phyloP scores from a whole-genome alignment of 768 basidiomycete species.

The Xerocomus spinulosus region DNA sequence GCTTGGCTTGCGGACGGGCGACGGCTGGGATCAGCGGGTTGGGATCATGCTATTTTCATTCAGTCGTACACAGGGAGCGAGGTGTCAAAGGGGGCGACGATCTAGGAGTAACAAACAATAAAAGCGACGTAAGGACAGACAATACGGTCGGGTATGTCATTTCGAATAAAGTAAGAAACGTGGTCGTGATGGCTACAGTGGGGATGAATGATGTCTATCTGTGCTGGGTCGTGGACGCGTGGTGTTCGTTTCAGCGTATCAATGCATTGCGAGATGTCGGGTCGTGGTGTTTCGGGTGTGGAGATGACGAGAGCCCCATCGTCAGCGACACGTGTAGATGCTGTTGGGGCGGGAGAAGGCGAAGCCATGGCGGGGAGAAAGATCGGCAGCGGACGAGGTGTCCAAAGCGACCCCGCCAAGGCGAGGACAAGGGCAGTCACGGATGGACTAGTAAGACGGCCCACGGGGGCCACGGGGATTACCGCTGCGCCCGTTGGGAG shows the following conservation, averaged over 20 bases:
- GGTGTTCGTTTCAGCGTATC: too few species aligned
- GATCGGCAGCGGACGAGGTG: not conserved
- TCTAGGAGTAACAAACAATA: too few species aligned
- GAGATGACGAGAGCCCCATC: not conserved
- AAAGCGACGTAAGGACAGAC: slow-evolving; percentile 1
- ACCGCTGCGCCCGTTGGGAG: slow-evolving; percentile 21
- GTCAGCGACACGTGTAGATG: not conserved
- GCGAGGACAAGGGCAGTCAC: not conserved
- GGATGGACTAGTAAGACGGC: slow-evolving; percentile 20
- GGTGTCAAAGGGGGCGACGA: too few species aligned
- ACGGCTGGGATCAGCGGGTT: not conserved
- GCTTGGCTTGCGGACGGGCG: too few species aligned
- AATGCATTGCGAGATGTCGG: not conserved
- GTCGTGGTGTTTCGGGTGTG: too few species aligned
- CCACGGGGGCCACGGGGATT: slow-evolving; percentile 24
- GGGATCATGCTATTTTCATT: not conserved
- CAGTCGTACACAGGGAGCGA: not conserved
- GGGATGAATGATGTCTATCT: too few species aligned
- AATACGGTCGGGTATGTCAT: slow-evolving; percentile 3
- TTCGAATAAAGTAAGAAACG: not conserved
- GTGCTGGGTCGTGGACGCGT: too few species aligned
- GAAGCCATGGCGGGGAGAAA: not conserved
- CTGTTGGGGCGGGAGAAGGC: not conserved
- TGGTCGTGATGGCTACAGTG: not conserved
- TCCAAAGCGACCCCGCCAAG: not conserved